Conservation (phyloP, 108 stramenopile genomes). For the Nannochloropsis gaditana region DNA sequence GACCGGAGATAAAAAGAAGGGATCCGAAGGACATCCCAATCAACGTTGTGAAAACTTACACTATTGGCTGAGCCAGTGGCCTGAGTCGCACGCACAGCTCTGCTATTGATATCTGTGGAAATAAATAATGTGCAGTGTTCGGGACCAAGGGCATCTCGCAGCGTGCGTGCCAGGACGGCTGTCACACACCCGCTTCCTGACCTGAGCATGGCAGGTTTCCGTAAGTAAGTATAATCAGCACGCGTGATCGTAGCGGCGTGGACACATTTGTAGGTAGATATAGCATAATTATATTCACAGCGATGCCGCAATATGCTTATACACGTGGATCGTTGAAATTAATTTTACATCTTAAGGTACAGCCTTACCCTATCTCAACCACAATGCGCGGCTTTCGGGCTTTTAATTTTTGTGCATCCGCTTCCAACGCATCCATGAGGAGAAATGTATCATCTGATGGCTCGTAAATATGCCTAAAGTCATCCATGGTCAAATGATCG, state of each 20-base stretch:
- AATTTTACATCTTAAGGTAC: not conserved
- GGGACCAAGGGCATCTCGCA: not conserved
- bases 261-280: too few species aligned
- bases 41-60: not conserved
- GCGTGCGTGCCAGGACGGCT: not conserved
- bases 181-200: not conserved
- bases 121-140: not conserved
- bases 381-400: constrained; percentile 27
- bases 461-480: constrained; percentile 73
- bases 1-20: not conserved
- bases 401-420: not conserved
- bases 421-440: constrained; percentile 69
- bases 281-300: too few species aligned
- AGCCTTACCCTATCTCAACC: constrained; percentile 73
- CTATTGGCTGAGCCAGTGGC: not conserved
- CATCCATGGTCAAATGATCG: constrained; percentile 62
- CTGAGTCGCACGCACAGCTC: not conserved
- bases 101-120: not conserved
- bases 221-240: not conserved
- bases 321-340: too few species aligned
- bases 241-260: too few species aligned
- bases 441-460: constrained; percentile 81
- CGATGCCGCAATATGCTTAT: too few species aligned
- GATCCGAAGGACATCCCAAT: not conserved
- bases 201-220: not conserved